Evolutionary conservation across 257 asterid genomes (phyloP).

Genomic region (Rubia yunnanensis): DNA sequence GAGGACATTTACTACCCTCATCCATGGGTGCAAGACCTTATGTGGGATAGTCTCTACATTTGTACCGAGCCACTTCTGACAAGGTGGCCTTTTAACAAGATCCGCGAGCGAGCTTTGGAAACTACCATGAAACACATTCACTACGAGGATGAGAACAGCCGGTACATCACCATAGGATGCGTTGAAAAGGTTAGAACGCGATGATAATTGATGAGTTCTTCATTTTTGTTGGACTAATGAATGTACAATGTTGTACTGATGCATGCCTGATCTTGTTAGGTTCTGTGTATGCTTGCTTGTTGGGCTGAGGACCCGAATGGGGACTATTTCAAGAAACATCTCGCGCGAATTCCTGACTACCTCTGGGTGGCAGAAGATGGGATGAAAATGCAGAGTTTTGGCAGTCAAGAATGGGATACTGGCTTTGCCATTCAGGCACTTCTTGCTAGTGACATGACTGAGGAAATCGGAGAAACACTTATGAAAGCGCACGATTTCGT

Average conservation of each 20-base stretch:
- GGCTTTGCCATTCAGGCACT: slow-evolving; percentile 77
- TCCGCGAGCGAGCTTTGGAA: slow-evolving; percentile 27
- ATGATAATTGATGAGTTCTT: no score
- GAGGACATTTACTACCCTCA: slow-evolving; percentile 29
- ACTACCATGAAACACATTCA: slow-evolving; percentile 27
- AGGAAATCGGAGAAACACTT: slow-evolving; percentile 60
- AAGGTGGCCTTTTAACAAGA: slow-evolving; percentile 29
- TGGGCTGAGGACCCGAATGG: slow-evolving; percentile 42
- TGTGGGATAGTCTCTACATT: slow-evolving; percentile 24
- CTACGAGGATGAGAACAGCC: slow-evolving; percentile 29
- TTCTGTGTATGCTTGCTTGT: slow-evolving; percentile 24
- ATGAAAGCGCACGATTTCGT: slow-evolving; percentile 62
- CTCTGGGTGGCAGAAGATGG: slow-evolving; percentile 49
- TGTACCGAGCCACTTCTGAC: slow-evolving; percentile 21
- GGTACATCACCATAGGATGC: slow-evolving; percentile 26
- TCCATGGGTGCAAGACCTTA: slow-evolving; percentile 22
- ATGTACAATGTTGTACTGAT: background rate
- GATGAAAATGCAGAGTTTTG: slow-evolving; percentile 66
- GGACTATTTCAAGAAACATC: slow-evolving; percentile 30
- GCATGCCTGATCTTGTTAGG: background rate
- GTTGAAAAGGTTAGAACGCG: slow-evolving; percentile 21
- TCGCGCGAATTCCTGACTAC: slow-evolving; percentile 34
- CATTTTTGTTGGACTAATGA: background rate
- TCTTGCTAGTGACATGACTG: slow-evolving; percentile 47
- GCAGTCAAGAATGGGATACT: slow-evolving; percentile 88